phyloP scores from a whole-genome alignment of 768 basidiomycete genomes.

The Collybia sp. region DNA sequence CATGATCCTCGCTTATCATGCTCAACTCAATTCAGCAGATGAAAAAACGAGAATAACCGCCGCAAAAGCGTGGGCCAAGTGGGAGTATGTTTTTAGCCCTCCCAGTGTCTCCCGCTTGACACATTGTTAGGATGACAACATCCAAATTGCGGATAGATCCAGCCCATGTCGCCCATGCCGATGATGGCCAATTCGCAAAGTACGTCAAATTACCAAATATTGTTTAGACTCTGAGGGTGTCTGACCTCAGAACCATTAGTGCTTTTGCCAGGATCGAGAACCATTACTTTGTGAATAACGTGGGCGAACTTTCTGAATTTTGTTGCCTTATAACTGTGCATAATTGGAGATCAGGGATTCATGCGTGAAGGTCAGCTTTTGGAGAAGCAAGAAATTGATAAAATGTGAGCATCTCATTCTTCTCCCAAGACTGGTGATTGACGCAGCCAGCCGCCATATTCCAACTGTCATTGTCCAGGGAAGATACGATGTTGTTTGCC shows the following conservation, averaged over 20 bases:
- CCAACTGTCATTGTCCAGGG: slow-evolving; percentile 82
- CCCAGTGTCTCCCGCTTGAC: background rate
- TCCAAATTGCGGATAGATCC: slow-evolving; percentile 70
- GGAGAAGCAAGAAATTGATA: slow-evolving; percentile 79
- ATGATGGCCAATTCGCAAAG: slow-evolving; percentile 74
- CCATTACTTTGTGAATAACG: slow-evolving; percentile 84
- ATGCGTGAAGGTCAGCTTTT: slow-evolving; percentile 87
- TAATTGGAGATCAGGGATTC: slow-evolving; percentile 52
- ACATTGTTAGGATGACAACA: slow-evolving; percentile 68
- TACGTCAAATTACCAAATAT: slow-evolving; percentile 24
- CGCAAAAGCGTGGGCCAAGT: slow-evolving; percentile 85
- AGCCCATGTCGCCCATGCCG: slow-evolving; percentile 61
- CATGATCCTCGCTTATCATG: slow-evolving; percentile 80
- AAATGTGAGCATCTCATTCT: slow-evolving; percentile 50
- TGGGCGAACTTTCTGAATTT: slow-evolving; percentile 22
- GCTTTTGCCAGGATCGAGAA: slow-evolving; percentile 89
- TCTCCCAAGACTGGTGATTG: background rate
- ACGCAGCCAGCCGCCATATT: slow-evolving; percentile 72
- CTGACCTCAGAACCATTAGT: slow-evolving; percentile 28
- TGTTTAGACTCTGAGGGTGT: background rate
- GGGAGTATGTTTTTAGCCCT: slow-evolving; percentile 61
- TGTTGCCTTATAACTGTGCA: background rate
- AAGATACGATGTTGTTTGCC: slow-evolving; percentile 87
- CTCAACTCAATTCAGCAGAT: slow-evolving; percentile 69
- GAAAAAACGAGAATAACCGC: slow-evolving; percentile 60